phyloP scores from a whole-genome alignment of 148 eudicot genomes.

The Amaranthus hypochondriacus region DNA sequence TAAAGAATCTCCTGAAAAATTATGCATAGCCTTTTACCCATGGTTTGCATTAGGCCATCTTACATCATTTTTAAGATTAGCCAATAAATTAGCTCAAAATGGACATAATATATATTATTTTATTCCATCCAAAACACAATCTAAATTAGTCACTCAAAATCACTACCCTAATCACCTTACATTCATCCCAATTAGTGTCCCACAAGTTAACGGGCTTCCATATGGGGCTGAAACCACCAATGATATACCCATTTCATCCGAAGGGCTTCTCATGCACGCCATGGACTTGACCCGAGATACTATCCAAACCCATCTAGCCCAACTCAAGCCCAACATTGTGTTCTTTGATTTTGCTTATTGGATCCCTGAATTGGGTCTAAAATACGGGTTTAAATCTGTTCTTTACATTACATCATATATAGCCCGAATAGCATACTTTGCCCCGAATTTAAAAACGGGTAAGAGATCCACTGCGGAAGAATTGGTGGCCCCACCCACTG shows the following conservation, averaged over 20 bases:
- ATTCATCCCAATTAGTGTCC: conserved; percentile 35
- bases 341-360: conserved; percentile 40
- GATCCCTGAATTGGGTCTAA: conserved; percentile 34
- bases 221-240: conserved; percentile 33
- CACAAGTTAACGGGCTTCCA: conserved; percentile 40
- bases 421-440: too few relatives aligned
- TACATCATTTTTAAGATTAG: conserved; percentile 29
- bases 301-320: conserved; percentile 22
- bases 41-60: conserved; percentile 51
- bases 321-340: conserved; percentile 29
- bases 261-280: conserved; percentile 25
- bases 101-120: conserved; percentile 35
- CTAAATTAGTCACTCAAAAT: conserved; percentile 29
- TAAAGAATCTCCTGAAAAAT: too few relatives aligned
- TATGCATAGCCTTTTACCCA: conserved; percentile 16
- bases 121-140: conserved; percentile 29
- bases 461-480: too few relatives aligned
- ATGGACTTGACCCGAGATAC: conserved; percentile 30
- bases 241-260: conserved; percentile 21
- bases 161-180: conserved; percentile 35
- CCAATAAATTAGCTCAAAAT: conserved; percentile 37
- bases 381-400: conserved; percentile 21
- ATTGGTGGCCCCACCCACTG: conserved; percentile 7
- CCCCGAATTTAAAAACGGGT: too few relatives aligned
- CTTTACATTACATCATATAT: background rate